Evolutionary conservation across 2,329 filamentous ascomycete species (phyloP).

Genomic region (Ceratocystis eucalypticola): DNA sequence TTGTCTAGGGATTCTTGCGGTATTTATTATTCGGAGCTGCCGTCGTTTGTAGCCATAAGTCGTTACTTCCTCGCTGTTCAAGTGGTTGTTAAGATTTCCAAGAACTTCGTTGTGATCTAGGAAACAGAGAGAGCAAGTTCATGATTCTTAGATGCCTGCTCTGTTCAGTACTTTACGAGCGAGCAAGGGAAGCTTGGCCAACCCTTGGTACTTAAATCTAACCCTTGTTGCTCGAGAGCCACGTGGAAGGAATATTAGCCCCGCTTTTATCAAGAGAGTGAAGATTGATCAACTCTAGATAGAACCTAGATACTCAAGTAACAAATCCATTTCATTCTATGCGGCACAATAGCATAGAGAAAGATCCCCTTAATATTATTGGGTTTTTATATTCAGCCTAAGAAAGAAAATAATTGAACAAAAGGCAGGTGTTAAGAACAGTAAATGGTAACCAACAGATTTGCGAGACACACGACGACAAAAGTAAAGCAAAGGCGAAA

Average conservation of each 20-base stretch:
- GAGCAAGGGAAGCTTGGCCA: not conserved
- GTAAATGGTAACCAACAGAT: constrained; percentile 3
- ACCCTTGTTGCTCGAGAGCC: not conserved
- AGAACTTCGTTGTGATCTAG: not conserved
- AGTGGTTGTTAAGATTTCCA: no score
- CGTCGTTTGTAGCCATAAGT: not conserved
- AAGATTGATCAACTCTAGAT: no score
- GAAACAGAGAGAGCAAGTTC: not conserved
- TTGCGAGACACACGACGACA: not conserved
- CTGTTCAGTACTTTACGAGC: not conserved
- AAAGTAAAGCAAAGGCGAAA: not conserved
- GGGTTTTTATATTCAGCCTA: not conserved
- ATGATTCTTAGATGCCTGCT: not conserved
- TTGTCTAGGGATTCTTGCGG: not conserved
- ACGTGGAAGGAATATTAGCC: not conserved
- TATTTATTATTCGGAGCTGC: not conserved
- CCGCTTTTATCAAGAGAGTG: not conserved
- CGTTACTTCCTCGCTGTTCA: not conserved
- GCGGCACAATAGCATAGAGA: no score
- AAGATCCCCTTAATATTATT: not conserved
- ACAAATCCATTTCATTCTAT: no score
- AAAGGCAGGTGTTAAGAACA: not conserved
- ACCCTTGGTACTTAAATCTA: not conserved
- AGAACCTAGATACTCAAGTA: no score
- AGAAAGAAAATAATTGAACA: not conserved